phyloP scores from a whole-genome alignment of 768 basidiomycete species.

The Amanita muscaria region DNA sequence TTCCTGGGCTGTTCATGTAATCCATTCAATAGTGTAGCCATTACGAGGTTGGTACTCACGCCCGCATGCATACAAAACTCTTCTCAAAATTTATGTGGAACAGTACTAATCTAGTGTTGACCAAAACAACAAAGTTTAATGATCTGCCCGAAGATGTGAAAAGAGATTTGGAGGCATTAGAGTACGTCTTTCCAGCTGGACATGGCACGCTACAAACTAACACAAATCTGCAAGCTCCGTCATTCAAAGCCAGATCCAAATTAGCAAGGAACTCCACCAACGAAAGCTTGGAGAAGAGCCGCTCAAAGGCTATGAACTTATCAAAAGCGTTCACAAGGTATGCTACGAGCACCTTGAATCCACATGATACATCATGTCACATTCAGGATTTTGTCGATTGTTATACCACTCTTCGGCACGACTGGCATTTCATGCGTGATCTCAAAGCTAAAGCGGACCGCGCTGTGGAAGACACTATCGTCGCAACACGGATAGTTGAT shows the following conservation, averaged over 20 bases:
- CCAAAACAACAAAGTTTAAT: conserved; percentile 67
- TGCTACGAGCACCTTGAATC: neutral
- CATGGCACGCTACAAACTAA: no score
- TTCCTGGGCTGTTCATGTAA: no score
- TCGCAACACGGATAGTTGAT: conserved; percentile 68
- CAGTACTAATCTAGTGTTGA: conserved; percentile 1
- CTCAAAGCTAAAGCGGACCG: conserved; percentile 69
- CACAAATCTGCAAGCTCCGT: no score
- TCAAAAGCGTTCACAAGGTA: conserved; percentile 62
- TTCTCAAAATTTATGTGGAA: neutral
- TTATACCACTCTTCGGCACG: conserved; percentile 54
- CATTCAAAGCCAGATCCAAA: conserved; percentile 73
- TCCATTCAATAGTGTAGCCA: no score
- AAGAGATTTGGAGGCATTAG: conserved; percentile 56
- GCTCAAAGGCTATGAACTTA: conserved; percentile 61
- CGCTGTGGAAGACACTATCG: conserved; percentile 72
- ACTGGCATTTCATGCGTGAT: conserved; percentile 58
- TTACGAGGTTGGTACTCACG: no score
- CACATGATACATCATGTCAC: conserved; percentile 2
- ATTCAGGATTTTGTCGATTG: conserved; percentile 57
- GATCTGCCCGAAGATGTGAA: conserved; percentile 68
- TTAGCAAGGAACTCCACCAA: conserved; percentile 70
- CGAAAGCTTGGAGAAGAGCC: conserved; percentile 71
- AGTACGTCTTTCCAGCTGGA: conserved; percentile 49
- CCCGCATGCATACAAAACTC: neutral